Evolutionary conservation across 1,139 yeast genomes (phyloP), one percentile per base, ranked within the genome.

Genomic region (Sugiyamaella xylanicola): DNA sequence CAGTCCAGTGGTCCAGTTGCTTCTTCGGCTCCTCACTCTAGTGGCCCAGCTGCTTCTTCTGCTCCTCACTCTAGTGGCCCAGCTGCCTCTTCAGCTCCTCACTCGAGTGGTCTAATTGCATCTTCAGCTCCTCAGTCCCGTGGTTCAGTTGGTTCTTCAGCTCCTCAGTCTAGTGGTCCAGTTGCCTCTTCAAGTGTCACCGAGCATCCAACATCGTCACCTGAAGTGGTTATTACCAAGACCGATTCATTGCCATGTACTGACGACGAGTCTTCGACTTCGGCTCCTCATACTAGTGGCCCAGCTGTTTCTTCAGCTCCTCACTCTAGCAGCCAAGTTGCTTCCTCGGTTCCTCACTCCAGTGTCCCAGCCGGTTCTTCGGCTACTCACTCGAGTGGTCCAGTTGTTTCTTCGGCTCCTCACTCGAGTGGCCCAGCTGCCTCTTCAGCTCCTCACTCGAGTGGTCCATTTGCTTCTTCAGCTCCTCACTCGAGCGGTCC

Each of bases 131-230:
- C 54, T 16, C 27, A 50, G 21, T 25, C 51, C 35, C 25, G 51
- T 15, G 44, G 35, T 50, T 37, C 54, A 7, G 15, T 35, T 17
- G 3, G 48, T 58, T 27, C 56, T 57, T 25, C 53, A 56, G 39
- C 4, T 4, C 11, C 16, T 54, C 54, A n/a, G n/a, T n/a, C n/a
- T n/a, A n/a, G n/a, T n/a, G n/a, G n/a, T n/a, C n/a, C n/a, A n/a
- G n/a, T n/a, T n/a, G n/a, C n/a, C n/a, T n/a, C n/a, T n/a, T n/a
- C n/a, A n/a, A n/a, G n/a, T n/a, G n/a, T n/a, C n/a, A n/a, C n/a
- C n/a, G n/a, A n/a, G n/a, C n/a, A n/a, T n/a, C n/a, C n/a, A n/a
- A n/a, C n/a, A n/a, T 25, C 29, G 9, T 5, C 29, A 5, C 29
- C 29, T 25, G 8, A 25, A 9, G 9, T 25, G 5, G 9, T 25